Evolutionary conservation across 169 alveolate genomes (phyloP).

Genomic region (Cryptosporidium tyzzeri): DNA sequence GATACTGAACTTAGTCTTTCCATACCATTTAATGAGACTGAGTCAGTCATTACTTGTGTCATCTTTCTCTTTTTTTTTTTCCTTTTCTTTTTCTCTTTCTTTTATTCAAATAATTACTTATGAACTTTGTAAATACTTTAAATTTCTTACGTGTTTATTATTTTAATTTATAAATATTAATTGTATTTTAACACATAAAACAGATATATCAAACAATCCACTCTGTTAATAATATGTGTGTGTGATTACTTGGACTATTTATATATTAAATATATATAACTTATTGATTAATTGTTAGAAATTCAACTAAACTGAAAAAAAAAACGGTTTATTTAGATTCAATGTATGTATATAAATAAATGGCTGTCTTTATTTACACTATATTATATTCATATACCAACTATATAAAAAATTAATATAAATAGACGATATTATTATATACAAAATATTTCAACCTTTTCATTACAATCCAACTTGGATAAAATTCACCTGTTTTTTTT

Average conservation of each 20-base stretch:
- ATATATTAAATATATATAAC: background rate
- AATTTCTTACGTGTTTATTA: background rate
- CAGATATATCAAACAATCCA: background rate
- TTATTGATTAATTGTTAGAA: background rate
- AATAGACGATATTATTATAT: background rate
- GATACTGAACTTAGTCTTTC: conserved; percentile 82
- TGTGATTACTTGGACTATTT: background rate
- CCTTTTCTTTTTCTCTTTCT: background rate
- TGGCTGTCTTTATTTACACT: background rate
- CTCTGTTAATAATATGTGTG: background rate
- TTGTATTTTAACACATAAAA: background rate
- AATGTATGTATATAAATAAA: background rate
- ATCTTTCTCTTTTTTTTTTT: background rate
- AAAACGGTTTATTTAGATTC: background rate
- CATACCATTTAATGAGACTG: conserved; percentile 29
- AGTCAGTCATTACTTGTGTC: conserved; percentile 24
- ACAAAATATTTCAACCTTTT: background rate
- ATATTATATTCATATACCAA: background rate
- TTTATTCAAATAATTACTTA: background rate
- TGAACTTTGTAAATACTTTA: background rate
- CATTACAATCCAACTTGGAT: conserved; percentile 7
- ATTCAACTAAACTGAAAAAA: background rate
- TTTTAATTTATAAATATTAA: too few species aligned
- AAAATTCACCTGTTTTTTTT: background rate
- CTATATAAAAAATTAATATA: background rate